phyloP scores from a whole-genome alignment of 306 rosid species.

The Medicago ruthenica region DNA sequence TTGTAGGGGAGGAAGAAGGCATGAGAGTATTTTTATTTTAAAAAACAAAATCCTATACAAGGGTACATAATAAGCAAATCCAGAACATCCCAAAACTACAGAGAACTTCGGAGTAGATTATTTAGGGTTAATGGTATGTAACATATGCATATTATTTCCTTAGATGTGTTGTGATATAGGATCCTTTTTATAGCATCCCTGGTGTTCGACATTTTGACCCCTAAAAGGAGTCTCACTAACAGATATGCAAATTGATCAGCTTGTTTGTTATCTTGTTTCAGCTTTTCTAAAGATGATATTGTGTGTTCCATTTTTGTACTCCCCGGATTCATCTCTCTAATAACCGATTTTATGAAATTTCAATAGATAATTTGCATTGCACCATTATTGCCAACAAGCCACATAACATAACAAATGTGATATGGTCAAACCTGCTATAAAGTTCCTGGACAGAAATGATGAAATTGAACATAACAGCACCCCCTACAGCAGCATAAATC shows the following conservation, averaged over 20 bases:
- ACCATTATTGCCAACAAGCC: conserved; percentile 34
- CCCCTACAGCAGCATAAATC: conserved; percentile 74
- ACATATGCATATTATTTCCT: too few relatives aligned
- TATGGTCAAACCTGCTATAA: conserved; percentile 67
- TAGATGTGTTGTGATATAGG: too few relatives aligned
- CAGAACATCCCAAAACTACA: too few relatives aligned
- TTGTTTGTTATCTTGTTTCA: conserved; percentile 10
- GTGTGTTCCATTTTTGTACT: not conserved
- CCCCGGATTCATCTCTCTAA: not conserved
- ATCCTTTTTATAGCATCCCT: not conserved
- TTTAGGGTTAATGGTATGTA: too few relatives aligned
- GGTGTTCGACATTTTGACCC: too few relatives aligned
- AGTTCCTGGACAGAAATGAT: conserved; percentile 68
- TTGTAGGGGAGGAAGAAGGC: too few relatives aligned
- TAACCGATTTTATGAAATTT: conserved; percentile 10
- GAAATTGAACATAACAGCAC: conserved; percentile 79
- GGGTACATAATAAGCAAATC: too few relatives aligned
- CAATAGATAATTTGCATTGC: not conserved
- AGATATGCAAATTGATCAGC: conserved; percentile 23
- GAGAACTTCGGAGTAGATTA: too few relatives aligned
- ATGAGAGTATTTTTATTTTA: too few relatives aligned
- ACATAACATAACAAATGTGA: conserved; percentile 27
- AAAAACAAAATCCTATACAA: too few relatives aligned
- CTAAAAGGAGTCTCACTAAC: not conserved
- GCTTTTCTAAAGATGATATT: conserved; percentile 11